Base-by-base conservation (phyloP, 805 yeast genomes). In the Wickerhamiella alocasiicola region DNA sequence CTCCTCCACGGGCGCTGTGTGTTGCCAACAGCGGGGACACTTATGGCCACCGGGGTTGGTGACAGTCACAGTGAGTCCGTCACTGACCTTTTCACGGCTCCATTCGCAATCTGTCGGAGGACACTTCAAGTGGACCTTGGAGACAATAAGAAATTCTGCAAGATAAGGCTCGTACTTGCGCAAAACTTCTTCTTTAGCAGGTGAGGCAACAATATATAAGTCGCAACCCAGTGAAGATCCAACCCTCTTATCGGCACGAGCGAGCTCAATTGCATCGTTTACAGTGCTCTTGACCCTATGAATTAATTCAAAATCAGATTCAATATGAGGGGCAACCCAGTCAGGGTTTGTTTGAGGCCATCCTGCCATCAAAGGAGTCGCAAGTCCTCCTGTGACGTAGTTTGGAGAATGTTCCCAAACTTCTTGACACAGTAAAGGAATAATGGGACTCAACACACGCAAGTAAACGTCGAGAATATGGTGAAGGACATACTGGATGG, bases 21-120 rank as follows among this genome's bases (percentile, higher is more conserved):
- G 76, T 53, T 82, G 82, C 98, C 98, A 91, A 61, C 98, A 91
- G 55, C 98, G 71, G 5, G 95, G 94, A 56, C 98, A 91, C 53
- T 85, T 85, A 39, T 62, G 61, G 2, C 63, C 53, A 0, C 55
- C 43, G 0, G 84, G 69, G 4, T 66, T 64, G 6, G 65, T 59
- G 2, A 79, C 68, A 2, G 56, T 46, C 3, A 72, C 51, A 1
- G 48, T 49, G 5, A 66, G 42, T 3, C 39, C 54, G 6, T 49
- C 51, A 2, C 56, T 64, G 6, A 51, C 57, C 2, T 67, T 47
- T 2, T 57, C 45, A 39, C 50, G 51, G 57, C 58, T 13, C 63
- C 61, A 60, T 13, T 47, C 51, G 2, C 35, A 25, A 9, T 42
- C 29, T 6, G 54, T 43, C 0, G 53, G 46, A 5, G 11, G 17